These are phyloP conservation scores for Diaporthe batatas DNA, from an alignment of 2,329 filamentous ascomycete species.

Conservation along the genomic window DNA sequence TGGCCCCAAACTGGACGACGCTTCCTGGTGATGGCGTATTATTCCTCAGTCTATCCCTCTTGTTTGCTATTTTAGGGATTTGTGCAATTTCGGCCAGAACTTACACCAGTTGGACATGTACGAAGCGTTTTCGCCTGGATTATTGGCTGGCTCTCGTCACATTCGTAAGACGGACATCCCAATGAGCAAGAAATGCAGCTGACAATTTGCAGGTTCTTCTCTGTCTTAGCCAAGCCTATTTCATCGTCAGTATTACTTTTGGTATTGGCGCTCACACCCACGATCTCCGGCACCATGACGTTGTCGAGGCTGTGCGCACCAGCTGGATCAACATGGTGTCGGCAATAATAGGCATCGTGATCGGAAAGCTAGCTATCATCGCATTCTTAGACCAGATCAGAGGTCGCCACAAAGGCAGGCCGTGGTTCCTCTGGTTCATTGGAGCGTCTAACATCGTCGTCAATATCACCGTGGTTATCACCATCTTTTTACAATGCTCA, in stretches of 20 bases:
- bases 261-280: constrained; percentile 18
- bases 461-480: constrained; percentile 12
- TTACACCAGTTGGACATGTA: constrained; percentile 4
- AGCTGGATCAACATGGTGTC: constrained; percentile 34
- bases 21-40: constrained; percentile 16
- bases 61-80: neutral
- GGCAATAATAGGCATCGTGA: constrained; percentile 26
- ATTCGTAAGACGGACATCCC: neutral
- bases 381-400: constrained; percentile 30
- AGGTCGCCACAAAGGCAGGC: constrained; percentile 18
- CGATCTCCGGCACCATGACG: neutral
- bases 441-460: constrained; percentile 21
- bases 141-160: constrained; percentile 22
- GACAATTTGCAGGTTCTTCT: constrained; percentile 12
- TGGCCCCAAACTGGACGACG: constrained; percentile 23
- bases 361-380: constrained; percentile 25
- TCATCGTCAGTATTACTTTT: constrained; percentile 3
- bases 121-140: constrained; percentile 21
- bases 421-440: constrained; percentile 31
- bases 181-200: neutral
- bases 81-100: constrained; percentile 8
- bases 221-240: constrained; percentile 10
- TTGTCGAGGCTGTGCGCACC: constrained; percentile 6
- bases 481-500: constrained; percentile 27
- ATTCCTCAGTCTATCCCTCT: neutral